These are phyloP conservation scores for Danielozyma ontarioensis DNA, from an alignment of 805 yeast species.

Conservation along the genomic window DNA sequence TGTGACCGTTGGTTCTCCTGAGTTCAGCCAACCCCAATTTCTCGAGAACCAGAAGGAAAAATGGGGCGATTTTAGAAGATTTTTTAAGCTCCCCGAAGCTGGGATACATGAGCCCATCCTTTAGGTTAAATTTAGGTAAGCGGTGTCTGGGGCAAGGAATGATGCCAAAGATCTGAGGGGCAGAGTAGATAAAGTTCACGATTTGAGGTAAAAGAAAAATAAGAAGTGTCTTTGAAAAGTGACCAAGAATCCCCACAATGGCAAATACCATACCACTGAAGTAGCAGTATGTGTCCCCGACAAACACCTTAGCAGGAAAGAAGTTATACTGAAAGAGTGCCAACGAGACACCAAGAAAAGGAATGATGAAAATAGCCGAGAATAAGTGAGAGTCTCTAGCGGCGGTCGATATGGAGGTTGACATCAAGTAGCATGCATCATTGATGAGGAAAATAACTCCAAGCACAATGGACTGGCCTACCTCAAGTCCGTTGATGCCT, in stretches of 20 bases:
- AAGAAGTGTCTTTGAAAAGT: constrained; percentile 88
- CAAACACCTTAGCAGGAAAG: constrained; percentile 91
- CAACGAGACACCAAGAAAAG: constrained; percentile 79
- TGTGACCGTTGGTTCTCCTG: constrained; percentile 15
- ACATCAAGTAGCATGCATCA: constrained; percentile 64
- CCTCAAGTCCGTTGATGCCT: constrained; percentile 95
- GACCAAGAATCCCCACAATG: constrained; percentile 92
- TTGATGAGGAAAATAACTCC: constrained; percentile 67
- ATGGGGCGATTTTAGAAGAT: constrained; percentile 16
- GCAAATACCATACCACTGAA: constrained; percentile 99
- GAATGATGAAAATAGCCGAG: constrained; percentile 73
- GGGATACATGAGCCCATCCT: constrained; percentile 72
- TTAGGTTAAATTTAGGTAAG: constrained; percentile 67
- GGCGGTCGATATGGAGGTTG: constrained; percentile 33
- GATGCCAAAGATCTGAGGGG: constrained; percentile 84
- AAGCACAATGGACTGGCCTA: constrained; percentile 85
- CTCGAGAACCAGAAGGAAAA: constrained; percentile 42
- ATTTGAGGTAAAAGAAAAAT: constrained; percentile 88
- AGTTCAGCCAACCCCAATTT: constrained; percentile 44
- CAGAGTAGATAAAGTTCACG: constrained; percentile 80
- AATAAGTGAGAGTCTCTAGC: constrained; percentile 81
- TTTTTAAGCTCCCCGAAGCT: constrained; percentile 32
- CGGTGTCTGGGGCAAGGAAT: constrained; percentile 96
- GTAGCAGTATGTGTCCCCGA: constrained; percentile 97
- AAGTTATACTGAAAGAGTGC: constrained; percentile 76